phyloP scores from a whole-genome alignment of 768 basidiomycete genomes.

The Lentinula lateritia region DNA sequence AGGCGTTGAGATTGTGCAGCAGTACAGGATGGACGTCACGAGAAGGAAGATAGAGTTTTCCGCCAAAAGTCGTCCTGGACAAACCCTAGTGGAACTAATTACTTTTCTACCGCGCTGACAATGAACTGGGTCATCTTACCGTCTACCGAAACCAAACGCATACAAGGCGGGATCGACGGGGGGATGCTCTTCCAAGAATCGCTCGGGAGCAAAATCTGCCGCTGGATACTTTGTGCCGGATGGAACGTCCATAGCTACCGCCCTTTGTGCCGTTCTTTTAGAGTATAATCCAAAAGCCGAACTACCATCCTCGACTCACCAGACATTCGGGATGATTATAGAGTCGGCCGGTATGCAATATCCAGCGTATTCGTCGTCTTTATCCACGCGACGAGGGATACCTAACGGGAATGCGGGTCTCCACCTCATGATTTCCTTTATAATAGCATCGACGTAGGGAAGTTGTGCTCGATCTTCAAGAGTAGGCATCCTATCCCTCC shows the following conservation, averaged over 20 bases:
- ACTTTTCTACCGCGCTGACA: background rate
- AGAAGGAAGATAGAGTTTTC: background rate
- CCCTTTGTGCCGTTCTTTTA: background rate
- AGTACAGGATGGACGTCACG: too few relatives aligned
- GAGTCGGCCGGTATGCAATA: slow-evolving; percentile 3
- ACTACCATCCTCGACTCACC: slow-evolving; percentile 13
- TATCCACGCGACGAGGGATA: background rate
- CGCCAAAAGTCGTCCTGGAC: background rate
- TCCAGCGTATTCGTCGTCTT: slow-evolving; percentile 6
- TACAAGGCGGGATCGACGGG: slow-evolving; percentile 4
- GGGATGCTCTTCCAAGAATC: background rate
- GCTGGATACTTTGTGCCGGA: slow-evolving; percentile 3
- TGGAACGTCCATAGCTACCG: background rate
- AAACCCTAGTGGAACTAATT: background rate
- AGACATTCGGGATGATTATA: slow-evolving; percentile 7
- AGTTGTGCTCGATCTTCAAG: slow-evolving; percentile 8
- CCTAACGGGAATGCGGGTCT: slow-evolving; percentile 3
- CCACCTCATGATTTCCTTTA: slow-evolving; percentile 14
- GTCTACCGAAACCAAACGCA: slow-evolving; percentile 25
- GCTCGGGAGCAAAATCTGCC: background rate
- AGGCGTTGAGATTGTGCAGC: too few relatives aligned
- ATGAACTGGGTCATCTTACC: background rate
- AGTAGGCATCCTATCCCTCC: slow-evolving; percentile 6
- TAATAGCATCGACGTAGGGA: slow-evolving; percentile 11
- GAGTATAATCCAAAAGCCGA: background rate